These are phyloP conservation scores for Penicillium sp. DNA, from an alignment of 2,329 filamentous ascomycete genomes.

Conservation along the genomic window DNA sequence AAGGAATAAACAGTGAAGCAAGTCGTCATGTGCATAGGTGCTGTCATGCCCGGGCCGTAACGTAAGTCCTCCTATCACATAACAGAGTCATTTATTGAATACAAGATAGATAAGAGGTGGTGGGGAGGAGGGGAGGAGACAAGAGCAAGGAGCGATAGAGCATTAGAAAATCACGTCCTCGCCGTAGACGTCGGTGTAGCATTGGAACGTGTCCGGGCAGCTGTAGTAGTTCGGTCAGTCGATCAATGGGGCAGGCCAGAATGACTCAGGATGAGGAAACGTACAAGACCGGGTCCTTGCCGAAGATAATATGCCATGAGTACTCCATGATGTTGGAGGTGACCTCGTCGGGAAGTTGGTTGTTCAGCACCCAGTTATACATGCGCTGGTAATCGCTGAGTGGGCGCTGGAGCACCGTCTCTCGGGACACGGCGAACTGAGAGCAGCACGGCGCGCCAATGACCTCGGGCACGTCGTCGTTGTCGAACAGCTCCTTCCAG, in stretches of 20 bases:
- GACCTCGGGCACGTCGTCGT: conserved; percentile 42
- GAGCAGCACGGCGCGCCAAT: conserved; percentile 60
- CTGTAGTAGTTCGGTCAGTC: conserved; percentile 9
- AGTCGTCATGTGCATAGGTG: conserved; percentile 24
- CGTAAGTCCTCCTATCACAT: conserved; percentile 6
- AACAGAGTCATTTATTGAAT: conserved; percentile 5
- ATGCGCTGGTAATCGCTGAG: conserved; percentile 54
- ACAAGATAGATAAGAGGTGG: neutral
- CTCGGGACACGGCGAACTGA: conserved; percentile 59
- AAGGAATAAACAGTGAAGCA: conserved; percentile 21
- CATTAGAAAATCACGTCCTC: conserved; percentile 20
- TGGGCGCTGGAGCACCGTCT: conserved; percentile 49
- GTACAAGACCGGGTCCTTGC: conserved; percentile 37
- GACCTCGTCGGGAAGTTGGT: conserved; percentile 52
- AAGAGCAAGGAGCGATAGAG: neutral
- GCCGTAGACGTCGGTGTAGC: conserved; percentile 27
- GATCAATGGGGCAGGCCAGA: conserved; percentile 2
- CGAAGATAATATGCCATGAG: conserved; percentile 59
- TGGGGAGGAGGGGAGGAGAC: neutral
- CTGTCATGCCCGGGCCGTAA: conserved; percentile 3
- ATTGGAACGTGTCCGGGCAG: conserved; percentile 26
- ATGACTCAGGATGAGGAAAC: conserved; percentile 7
- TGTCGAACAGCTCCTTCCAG: conserved; percentile 24
- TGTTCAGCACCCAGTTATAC: conserved; percentile 57
- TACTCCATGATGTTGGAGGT: conserved; percentile 62